Evolutionary conservation across 352 stramenopile genomes (phyloP), one percentile per base, ranked within the genome.

Genomic region (Phytophthora sojae): DNA sequence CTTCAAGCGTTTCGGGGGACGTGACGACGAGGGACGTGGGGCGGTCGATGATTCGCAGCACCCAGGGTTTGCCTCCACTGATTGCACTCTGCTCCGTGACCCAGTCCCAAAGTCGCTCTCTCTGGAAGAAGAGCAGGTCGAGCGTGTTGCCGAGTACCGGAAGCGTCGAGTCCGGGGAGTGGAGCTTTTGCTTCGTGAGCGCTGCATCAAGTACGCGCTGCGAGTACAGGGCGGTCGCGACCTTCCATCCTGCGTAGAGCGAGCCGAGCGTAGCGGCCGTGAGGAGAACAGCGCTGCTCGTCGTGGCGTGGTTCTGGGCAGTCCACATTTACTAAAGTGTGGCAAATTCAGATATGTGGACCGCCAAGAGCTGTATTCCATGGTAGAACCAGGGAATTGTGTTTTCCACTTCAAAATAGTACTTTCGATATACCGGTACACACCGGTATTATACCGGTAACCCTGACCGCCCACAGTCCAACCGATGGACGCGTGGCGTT

Each of bases 21-120:
- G 71, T 76, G 17, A 92, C 32, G 15, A 92, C 69, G 47, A 90
- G 61, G 29, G 57, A 68, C 0, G 72, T 71, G 0, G 75, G 73
- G 9, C 71, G 64, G 0, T 79, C 80, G 4, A 88, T 17, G 2
- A 79, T 35, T 12, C 57, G 53, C 4, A 92, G 54, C n/a, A 79
- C 58, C 84, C 84, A 92, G 0, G 81, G 78, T 4, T 77, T 68
- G 29, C 77, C 73, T 7, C 61, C 52, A 52, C 61, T 69, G 4
- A 67, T 54, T 0, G 77, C 17, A 4, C 67, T 81, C 57, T 92
- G 71, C 8, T 92, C 80, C 2, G 77, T 61, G 17, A 92, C 64
- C 84, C 80, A 90, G 61, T 90, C 84, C 42, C 85, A 77, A 9
- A 91, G 45, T 1, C 83, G 78, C n/a, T 77, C 47, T 37, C 57